Conservation (phyloP, 768 basidiomycete species). For the Naematelia aurantialba region DNA sequence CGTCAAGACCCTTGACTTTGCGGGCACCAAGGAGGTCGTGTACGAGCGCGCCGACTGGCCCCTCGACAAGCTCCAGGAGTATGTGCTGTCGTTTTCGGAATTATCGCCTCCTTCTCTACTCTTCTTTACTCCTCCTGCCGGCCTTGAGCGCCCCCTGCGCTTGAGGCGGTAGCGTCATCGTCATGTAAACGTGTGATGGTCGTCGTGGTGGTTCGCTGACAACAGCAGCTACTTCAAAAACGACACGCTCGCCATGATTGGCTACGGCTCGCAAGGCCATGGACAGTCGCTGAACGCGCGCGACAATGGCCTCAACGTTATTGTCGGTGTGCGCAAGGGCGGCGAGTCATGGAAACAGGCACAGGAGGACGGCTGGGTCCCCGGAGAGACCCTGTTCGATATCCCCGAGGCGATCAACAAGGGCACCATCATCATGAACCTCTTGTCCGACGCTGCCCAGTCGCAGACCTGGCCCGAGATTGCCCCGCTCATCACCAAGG, state of each 20-base stretch:
- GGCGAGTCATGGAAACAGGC: slow-evolving; percentile 98
- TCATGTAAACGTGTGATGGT: too few relatives aligned
- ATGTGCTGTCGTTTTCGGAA: too few relatives aligned
- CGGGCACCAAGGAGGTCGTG: slow-evolving; percentile 85
- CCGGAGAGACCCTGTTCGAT: slow-evolving; percentile 94
- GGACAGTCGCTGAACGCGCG: slow-evolving; percentile 98
- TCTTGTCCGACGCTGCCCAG: slow-evolving; percentile 98
- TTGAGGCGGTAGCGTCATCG: background rate
- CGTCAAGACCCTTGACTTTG: slow-evolving; percentile 93
- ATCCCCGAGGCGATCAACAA: slow-evolving; percentile 94
- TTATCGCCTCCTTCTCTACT: too few relatives aligned
- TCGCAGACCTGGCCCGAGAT: slow-evolving; percentile 87
- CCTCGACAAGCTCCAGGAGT: slow-evolving; percentile 88
- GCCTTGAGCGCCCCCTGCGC: background rate
- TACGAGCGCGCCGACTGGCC: slow-evolving; percentile 99
- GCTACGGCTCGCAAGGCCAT: slow-evolving; percentile 92
- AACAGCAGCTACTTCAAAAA: slow-evolving; percentile 80
- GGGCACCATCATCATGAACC: slow-evolving; percentile 99
- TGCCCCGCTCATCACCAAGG: slow-evolving; percentile 94
- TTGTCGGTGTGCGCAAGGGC: slow-evolving; percentile 94
- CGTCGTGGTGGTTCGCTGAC: too few relatives aligned
- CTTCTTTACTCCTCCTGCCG: background rate
- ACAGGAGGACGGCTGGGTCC: slow-evolving; percentile 93
- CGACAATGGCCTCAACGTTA: slow-evolving; percentile 97
- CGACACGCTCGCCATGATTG: slow-evolving; percentile 97